These are phyloP conservation scores for Cladobotryum mycophilum DNA, from an alignment of 2,329 filamentous ascomycete species.

Conservation along the genomic window DNA sequence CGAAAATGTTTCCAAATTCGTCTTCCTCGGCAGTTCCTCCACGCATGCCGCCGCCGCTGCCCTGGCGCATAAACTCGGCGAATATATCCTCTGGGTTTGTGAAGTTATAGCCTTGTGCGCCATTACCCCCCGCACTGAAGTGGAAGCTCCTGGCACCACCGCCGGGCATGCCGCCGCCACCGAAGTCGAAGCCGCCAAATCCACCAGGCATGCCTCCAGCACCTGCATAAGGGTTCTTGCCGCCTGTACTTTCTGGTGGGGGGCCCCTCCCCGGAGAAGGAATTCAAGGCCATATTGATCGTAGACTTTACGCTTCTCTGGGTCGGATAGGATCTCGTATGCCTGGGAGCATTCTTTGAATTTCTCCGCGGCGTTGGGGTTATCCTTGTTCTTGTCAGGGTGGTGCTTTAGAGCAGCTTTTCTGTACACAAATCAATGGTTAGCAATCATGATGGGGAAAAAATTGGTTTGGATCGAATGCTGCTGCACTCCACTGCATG, in stretches of 20 bases:
- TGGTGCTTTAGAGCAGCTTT: slow-evolving; percentile 90
- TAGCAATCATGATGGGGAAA: slow-evolving; percentile 20
- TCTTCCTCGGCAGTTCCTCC: slow-evolving; percentile 35
- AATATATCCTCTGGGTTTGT: slow-evolving; percentile 81
- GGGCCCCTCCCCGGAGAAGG: slow-evolving; percentile 75
- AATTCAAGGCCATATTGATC: slow-evolving; percentile 94
- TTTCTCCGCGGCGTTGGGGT: slow-evolving; percentile 76
- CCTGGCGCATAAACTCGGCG: slow-evolving; percentile 65
- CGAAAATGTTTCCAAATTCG: slow-evolving; percentile 49
- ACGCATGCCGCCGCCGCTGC: slow-evolving; percentile 36
- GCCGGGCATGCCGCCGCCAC: slow-evolving; percentile 38
- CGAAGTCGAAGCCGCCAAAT: slow-evolving; percentile 46
- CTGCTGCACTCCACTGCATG: background rate
- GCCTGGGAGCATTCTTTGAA: slow-evolving; percentile 98
- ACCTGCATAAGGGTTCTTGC: slow-evolving; percentile 55
- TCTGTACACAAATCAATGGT: slow-evolving; percentile 38
- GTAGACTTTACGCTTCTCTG: slow-evolving; percentile 92
- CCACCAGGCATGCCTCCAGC: slow-evolving; percentile 52
- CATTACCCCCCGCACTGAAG: slow-evolving; percentile 52
- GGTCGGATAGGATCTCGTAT: slow-evolving; percentile 95
- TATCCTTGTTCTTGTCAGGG: slow-evolving; percentile 97
- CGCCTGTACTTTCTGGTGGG: slow-evolving; percentile 48
- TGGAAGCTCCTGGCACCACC: slow-evolving; percentile 54
- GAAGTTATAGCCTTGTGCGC: slow-evolving; percentile 67
- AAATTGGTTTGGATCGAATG: slow-evolving; percentile 2